Conservation (phyloP, 1,284 basidiomycete species). For the Ceratobasidium sp. region DNA sequence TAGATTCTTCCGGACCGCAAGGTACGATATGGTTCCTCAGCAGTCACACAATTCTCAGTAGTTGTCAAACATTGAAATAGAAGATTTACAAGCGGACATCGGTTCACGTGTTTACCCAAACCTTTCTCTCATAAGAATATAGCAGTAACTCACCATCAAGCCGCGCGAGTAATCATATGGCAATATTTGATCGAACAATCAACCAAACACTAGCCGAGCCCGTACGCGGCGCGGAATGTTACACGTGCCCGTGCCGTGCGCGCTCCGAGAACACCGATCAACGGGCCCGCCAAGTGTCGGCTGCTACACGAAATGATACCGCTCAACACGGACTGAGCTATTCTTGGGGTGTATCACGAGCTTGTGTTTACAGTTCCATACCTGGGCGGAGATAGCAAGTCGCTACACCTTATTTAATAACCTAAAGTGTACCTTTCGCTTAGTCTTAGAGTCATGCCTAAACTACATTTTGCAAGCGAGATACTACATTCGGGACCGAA, state of each 20-base stretch:
- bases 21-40: no score
- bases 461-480: background rate
- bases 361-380: background rate
- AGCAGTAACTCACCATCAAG: no score
- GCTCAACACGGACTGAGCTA: background rate
- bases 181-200: background rate
- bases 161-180: background rate
- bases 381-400: background rate
- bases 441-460: background rate
- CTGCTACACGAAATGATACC: background rate
- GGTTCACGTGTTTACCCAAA: no score
- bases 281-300: conserved; percentile 5
- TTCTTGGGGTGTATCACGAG: background rate
- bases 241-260: background rate
- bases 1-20: no score
- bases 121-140: no score
- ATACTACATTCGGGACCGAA: background rate
- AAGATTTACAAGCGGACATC: no score
- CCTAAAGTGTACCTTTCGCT: no score
- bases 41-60: no score
- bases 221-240: background rate
- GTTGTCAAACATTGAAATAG: no score
- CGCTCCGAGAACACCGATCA: conserved; percentile 14
- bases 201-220: background rate
- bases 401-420: background rate